Evolutionary conservation across 257 asterid species (phyloP), one percentile per base, ranked within the genome.

Genomic region (Anisodus acutangulus): DNA sequence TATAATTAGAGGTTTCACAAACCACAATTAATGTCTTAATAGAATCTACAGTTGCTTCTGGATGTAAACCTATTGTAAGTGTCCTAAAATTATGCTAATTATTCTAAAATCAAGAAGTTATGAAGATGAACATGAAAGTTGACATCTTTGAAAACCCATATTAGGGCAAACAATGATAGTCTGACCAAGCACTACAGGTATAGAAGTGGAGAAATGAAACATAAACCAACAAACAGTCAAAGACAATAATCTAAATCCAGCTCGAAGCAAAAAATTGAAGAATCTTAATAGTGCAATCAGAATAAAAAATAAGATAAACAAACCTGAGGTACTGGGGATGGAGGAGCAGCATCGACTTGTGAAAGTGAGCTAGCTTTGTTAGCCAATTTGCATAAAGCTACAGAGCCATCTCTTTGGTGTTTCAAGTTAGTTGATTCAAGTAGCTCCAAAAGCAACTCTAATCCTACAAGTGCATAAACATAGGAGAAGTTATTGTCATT

Each of bases 331-430:
- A 84, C 84, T 51, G 98, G 99, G 68, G 99, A 97, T 47, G 96
- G 98, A 85, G 99, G 99, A 88, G 99, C 99, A 45, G 98, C 96
- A 90, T 97, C 98, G 66, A 92, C 83, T 37, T 97, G 92, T 83
- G 97, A 95, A 84, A 93, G 93, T 51, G 95, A 90, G 91, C 88
- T 93, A 5, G 93, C 97, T 91, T 95, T 97, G 83, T 87, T 87
- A 57, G 98, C 94, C 90, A 97, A 85, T 87, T 89, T 93, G 91
- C 93, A 93, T 81, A 97, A 85, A 70, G 99, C 99, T 84, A 90
- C 78, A 37, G 99, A 93, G 86, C 94, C 89, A 83, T 95, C 98
- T 83, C 86, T 86, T 88, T 95, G 98, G 88, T 94, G 86, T 83
- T 91, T 97, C 47, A 85, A 49, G 89, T 86, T 90, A 13, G 91